These are phyloP conservation scores for Bjerkandera adusta DNA, from an alignment of 1,284 basidiomycete species.

Conservation along the genomic window DNA sequence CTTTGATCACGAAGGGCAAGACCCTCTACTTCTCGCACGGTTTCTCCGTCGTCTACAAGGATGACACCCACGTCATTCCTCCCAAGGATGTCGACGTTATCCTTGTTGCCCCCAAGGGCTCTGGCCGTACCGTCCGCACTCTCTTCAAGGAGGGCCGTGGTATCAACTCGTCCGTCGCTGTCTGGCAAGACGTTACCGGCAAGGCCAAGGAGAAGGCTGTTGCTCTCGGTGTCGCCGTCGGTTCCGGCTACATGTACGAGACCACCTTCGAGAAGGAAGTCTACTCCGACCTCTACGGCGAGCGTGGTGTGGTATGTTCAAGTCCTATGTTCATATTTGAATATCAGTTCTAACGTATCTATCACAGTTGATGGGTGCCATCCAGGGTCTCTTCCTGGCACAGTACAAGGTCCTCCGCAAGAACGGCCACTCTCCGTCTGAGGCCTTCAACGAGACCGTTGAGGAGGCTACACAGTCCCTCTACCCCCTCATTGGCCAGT, in stretches of 20 bases:
- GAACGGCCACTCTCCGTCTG: constrained; percentile 97
- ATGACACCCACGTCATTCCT: constrained; percentile 93
- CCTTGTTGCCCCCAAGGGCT: constrained; percentile 98
- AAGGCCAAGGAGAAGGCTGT: constrained; percentile 97
- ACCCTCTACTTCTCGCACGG: constrained; percentile 99
- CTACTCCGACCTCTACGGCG: constrained; percentile 98
- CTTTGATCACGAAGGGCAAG: constrained; percentile 98
- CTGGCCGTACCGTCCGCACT: constrained; percentile 97
- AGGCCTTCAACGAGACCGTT: constrained; percentile 99
- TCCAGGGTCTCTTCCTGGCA: constrained; percentile 99
- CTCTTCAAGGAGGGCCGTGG: constrained; percentile 99
- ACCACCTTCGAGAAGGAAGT: constrained; percentile 99
- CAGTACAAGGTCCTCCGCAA: constrained; percentile 99
- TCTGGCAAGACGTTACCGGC: constrained; percentile 94
- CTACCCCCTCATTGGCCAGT: constrained; percentile 94
- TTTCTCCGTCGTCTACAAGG: constrained; percentile 98
- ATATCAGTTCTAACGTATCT: constrained; percentile 18
- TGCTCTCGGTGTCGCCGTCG: constrained; percentile 92
- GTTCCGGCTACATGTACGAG: constrained; percentile 97
- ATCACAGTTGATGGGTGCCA: constrained; percentile 92
- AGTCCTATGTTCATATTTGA: neutral
- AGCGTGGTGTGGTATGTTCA: constrained; percentile 92
- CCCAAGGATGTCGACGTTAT: constrained; percentile 97
- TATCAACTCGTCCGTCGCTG: constrained; percentile 89
- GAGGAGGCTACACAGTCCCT: constrained; percentile 99